These are phyloP conservation scores for Exophiala viscosa DNA, from an alignment of 2,329 filamentous ascomycete species.

Conservation along the genomic window DNA sequence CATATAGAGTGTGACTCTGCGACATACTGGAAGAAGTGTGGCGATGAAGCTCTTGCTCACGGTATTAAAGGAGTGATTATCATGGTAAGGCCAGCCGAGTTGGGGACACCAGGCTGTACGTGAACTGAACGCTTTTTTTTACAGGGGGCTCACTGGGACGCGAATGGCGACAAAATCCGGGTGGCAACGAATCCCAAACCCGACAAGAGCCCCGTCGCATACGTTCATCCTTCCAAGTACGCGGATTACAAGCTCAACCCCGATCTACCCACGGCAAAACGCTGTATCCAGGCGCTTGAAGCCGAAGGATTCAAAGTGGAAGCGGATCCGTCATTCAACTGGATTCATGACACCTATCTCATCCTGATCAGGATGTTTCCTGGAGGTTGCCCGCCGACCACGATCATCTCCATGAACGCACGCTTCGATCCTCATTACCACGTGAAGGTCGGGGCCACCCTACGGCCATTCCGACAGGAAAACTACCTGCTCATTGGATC, in stretches of 20 bases:
- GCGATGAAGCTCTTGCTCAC: constrained; percentile 58
- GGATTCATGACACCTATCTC: constrained; percentile 70
- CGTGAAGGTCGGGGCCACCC: too few relatives aligned
- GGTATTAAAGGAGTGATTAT: constrained; percentile 62
- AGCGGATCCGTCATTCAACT: constrained; percentile 58
- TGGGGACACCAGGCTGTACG: background rate
- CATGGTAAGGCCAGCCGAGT: constrained; percentile 48
- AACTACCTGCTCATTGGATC: constrained; percentile 10
- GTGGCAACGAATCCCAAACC: constrained; percentile 60
- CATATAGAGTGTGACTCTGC: constrained; percentile 52
- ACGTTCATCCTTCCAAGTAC: constrained; percentile 65
- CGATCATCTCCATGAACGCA: constrained; percentile 54
- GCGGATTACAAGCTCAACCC: constrained; percentile 58
- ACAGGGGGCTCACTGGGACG: constrained; percentile 65
- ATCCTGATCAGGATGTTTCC: constrained; percentile 67
- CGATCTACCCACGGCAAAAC: constrained; percentile 52
- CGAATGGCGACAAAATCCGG: constrained; percentile 54
- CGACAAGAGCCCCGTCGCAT: constrained; percentile 61
- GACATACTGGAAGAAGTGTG: constrained; percentile 63
- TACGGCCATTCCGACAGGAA: background rate
- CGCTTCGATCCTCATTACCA: constrained; percentile 32
- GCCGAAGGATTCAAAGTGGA: constrained; percentile 53
- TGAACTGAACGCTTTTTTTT: background rate
- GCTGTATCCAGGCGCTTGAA: constrained; percentile 50
- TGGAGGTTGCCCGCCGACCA: constrained; percentile 60